Evolutionary conservation across 1,284 basidiomycete species (phyloP), one percentile per base, ranked within the genome.

Genomic region (Cutaneotrichosporon sp.): DNA sequence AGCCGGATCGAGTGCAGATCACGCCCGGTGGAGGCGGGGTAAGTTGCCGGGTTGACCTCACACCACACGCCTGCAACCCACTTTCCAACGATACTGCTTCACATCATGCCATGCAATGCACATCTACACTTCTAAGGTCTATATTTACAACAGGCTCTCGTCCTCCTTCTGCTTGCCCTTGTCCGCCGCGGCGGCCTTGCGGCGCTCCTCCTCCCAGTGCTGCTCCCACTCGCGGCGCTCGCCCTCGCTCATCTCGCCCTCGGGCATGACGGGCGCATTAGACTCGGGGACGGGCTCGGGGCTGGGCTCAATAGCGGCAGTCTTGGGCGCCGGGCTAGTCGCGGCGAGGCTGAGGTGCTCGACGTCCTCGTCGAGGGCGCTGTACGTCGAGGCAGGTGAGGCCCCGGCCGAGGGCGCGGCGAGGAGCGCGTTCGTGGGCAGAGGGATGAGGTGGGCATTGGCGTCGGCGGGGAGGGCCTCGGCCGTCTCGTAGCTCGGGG

Each of bases 151-250:
- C 50, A 34, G 10, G 29, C n/a, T 33, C 52, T 54, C 52, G 3
- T 31, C 49, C 36, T 54, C 36, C 20, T 42, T 33, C 46, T 27
- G 24, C 46, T 49, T 25, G 29, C 8, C n/a, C 18, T 43, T 29
- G 29, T 29, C 29, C 29, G 29, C 25, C 4, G 54, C 46, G 16
- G n/a, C 34, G 36, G 38, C 38, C 18, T 42, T 42, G 18, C 16
- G 16, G 4, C 52, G 52, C 52, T 54, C 34, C 22, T 24, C 20
- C 22, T 25, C 54, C 42, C 38, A 20, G 34, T 45, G 49, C 56
- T 63, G 53, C 57, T 63, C 57, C 61, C 61, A 63, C 54, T 63
- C 61, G 18, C 49, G 36, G 4, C 49, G 53, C 54, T 63, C 61
- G n/a, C 24, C 18, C 22, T 51, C 54, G 46, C 31, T 51, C 61